Percentiles rank a stretch among this genome's conserved stretches.
Conservation (phyloP, 495 filamentous ascomycete species). For the Achaetomiella virescens region DNA sequence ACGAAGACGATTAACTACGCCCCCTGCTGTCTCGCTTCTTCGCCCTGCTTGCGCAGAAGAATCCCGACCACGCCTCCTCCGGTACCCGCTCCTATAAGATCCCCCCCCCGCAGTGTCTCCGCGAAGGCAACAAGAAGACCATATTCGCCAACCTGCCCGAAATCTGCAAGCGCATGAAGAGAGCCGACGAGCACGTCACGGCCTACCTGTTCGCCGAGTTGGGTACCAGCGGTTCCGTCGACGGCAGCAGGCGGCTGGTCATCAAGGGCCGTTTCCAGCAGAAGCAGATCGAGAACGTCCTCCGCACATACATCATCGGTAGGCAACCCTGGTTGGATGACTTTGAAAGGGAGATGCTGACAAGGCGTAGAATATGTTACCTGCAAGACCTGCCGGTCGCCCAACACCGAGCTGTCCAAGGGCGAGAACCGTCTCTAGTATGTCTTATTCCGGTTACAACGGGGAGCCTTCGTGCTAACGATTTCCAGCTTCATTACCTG, state of each 20-base stretch:
- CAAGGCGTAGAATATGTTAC: conserved; percentile 80
- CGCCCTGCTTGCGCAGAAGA: conserved; percentile 80
- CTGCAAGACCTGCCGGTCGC: conserved; percentile 92
- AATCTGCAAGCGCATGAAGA: conserved; percentile 75
- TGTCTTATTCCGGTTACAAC: conserved; percentile 30
- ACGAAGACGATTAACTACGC: conserved; percentile 70
- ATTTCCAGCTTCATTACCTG: conserved; percentile 39
- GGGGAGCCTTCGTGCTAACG: conserved; percentile 26
- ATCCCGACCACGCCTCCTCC: conserved; percentile 84
- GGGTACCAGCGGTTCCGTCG: conserved; percentile 90
- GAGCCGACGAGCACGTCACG: conserved; percentile 93
- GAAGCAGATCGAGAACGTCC: conserved; percentile 94
- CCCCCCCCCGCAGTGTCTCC: conserved; percentile 94
- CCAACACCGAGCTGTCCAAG: conserved; percentile 95
- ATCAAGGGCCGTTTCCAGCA: conserved; percentile 99
- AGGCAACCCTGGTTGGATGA: conserved; percentile 25
- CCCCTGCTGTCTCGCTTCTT: conserved; percentile 86
- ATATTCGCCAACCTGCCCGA: conserved; percentile 89
- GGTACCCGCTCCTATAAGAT: conserved; percentile 96
- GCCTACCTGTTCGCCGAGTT: conserved; percentile 96
- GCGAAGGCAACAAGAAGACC: conserved; percentile 99
- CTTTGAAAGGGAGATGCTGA: conserved; percentile 1
- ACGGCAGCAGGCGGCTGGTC: conserved; percentile 86
- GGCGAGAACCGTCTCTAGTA: conserved; percentile 83
- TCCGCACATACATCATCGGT: conserved; percentile 81